Percentiles rank a stretch among this genome's conserved stretches.
These are phyloP conservation scores for Penicillium palitans DNA, from an alignment of 2,329 filamentous ascomycete species.

Conservation along the genomic window DNA sequence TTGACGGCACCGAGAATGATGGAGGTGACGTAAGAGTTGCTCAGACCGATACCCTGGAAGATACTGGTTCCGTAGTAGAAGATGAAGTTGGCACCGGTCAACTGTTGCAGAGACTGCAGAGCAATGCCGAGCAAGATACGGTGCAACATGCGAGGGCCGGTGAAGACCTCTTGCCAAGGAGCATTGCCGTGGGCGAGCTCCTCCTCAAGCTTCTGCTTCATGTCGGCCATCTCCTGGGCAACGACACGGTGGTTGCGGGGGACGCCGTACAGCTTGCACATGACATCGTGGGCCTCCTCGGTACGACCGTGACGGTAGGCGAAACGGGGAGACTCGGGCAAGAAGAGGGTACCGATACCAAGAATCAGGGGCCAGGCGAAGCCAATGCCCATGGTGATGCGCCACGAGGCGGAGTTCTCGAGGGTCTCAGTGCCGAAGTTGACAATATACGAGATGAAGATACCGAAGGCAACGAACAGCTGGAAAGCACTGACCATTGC, in stretches of 20 bases:
- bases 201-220: slow-evolving; percentile 60
- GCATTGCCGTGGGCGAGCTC: slow-evolving; percentile 47
- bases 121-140: slow-evolving; percentile 47
- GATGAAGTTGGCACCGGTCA: slow-evolving; percentile 53
- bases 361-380: slow-evolving; percentile 60
- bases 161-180: slow-evolving; percentile 48
- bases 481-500: slow-evolving; percentile 52
- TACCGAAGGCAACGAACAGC: slow-evolving; percentile 53
- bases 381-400: slow-evolving; percentile 57
- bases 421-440: slow-evolving; percentile 49
- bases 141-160: slow-evolving; percentile 51
- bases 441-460: slow-evolving; percentile 51
- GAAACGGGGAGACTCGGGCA: slow-evolving; percentile 60
- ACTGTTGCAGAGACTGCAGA: slow-evolving; percentile 51
- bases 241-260: slow-evolving; percentile 57
- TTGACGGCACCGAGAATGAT: slow-evolving; percentile 70
- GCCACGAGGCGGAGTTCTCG: slow-evolving; percentile 48
- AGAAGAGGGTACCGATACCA: slow-evolving; percentile 55
- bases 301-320: slow-evolving; percentile 56
- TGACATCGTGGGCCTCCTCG: slow-evolving; percentile 54
- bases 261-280: slow-evolving; percentile 58
- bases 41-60: slow-evolving; percentile 66
- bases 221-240: slow-evolving; percentile 57
- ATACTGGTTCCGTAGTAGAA: slow-evolving; percentile 60
- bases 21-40: slow-evolving; percentile 66